Base-by-base conservation (phyloP, 805 yeast genomes). In the Jamesozyma piceae region DNA sequence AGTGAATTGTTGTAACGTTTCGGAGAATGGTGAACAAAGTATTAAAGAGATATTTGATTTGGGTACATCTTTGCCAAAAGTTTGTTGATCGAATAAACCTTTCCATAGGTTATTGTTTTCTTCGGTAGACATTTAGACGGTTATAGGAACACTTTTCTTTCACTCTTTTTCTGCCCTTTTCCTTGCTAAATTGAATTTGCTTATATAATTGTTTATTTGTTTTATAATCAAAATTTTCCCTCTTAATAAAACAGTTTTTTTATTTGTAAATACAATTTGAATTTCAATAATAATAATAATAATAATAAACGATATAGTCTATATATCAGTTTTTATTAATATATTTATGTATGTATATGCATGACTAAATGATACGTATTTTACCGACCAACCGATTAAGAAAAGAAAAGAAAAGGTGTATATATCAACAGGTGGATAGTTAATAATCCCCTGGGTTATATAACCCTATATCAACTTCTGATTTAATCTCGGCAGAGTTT, bases 381-480 rank as follows among this genome's bases (percentile, higher is more conserved):
- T 24, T 24, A 8, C n/a, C n/a, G 6, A 24, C 28, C 28, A 24
- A 24, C 28, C 28, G 28, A 24, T 6, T 8, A 11, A 24, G 28
- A 24, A 24, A 6, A 24, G 11, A 24, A 24, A 24, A 11, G 11
- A 24, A 24, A 11, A 24, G 28, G 11, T 24, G 6, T 8, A 8
- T 11, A 11, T 11, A 24, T 11, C 28, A 8, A 24, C 10, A 24
- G 6, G 28, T 8, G 6, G 28, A 24, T 24, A 19, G 26, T 29
- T 29, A 65, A 50, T 74, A 73, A 50, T 77, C 81, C 30, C 77
- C 81, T 37, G 67, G 63, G 56, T 78, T 78, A 54, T 74, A 78
- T 24, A 78, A 63, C 30, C 82, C 82, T 49, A 78, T 73, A 53
- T 78, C 84, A 17, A 69, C 75, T 47, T 87, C 95, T 14, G 96